phyloP scores from a whole-genome alignment of 768 basidiomycete species.

The Pisolithus sp. region DNA sequence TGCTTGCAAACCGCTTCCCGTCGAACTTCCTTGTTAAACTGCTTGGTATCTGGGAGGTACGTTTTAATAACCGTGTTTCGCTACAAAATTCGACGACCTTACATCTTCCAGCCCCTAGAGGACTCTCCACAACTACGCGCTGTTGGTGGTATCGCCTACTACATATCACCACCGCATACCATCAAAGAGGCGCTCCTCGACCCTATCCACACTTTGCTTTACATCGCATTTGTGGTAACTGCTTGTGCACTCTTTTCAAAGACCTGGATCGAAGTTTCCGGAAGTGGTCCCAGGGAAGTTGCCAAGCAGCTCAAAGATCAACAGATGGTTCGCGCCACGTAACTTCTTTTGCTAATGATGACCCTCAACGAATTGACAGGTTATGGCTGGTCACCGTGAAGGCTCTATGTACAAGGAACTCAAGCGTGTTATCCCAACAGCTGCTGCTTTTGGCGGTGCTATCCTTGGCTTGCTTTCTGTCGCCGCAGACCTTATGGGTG shows the following conservation, averaged over 20 bases:
- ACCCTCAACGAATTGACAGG: slow-evolving; percentile 29
- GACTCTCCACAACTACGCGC: slow-evolving; percentile 91
- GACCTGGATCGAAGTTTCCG: slow-evolving; percentile 99
- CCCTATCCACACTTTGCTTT: slow-evolving; percentile 88
- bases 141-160: slow-evolving; percentile 89
- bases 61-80: slow-evolving; percentile 14
- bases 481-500: slow-evolving; percentile 90
- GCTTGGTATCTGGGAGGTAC: slow-evolving; percentile 96
- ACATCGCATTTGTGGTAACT: slow-evolving; percentile 87
- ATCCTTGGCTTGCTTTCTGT: slow-evolving; percentile 89
- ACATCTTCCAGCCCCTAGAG: slow-evolving; percentile 68
- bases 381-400: slow-evolving; percentile 88
- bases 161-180: slow-evolving; percentile 97
- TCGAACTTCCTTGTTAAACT: slow-evolving; percentile 83
- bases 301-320: slow-evolving; percentile 99
- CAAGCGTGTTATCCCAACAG: slow-evolving; percentile 95
- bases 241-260: slow-evolving; percentile 98
- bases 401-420: slow-evolving; percentile 99
- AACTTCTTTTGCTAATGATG: slow-evolving; percentile 2
- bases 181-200: slow-evolving; percentile 82
- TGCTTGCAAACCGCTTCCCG: slow-evolving; percentile 90
- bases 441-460: slow-evolving; percentile 96
- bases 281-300: slow-evolving; percentile 90
- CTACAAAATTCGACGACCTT: slow-evolving; percentile 2
- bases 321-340: slow-evolving; percentile 59